Evolutionary conservation across 768 basidiomycete genomes (phyloP).

Genomic region (Suillus paluster): DNA sequence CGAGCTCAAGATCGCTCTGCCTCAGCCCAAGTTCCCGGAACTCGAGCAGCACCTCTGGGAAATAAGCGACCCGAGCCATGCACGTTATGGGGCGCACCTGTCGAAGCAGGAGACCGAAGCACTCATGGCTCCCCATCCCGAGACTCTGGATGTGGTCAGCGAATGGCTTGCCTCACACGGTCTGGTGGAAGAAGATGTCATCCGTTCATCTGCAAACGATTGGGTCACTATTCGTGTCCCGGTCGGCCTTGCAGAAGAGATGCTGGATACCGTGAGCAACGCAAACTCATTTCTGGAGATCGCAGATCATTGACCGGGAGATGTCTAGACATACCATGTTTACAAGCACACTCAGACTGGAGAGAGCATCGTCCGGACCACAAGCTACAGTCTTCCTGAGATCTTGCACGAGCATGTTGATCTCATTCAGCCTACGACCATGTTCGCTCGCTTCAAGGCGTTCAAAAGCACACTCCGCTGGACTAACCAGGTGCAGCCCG

Average conservation of each 20-base stretch:
- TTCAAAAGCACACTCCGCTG: slow-evolving; percentile 47
- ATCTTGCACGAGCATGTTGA: slow-evolving; percentile 64
- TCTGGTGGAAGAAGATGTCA: slow-evolving; percentile 48
- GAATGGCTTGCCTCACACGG: slow-evolving; percentile 67
- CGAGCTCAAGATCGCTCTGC: slow-evolving; percentile 60
- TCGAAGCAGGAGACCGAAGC: slow-evolving; percentile 69
- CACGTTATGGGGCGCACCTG: slow-evolving; percentile 60
- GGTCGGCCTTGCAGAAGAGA: slow-evolving; percentile 62
- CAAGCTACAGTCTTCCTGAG: slow-evolving; percentile 66
- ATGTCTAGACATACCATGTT: slow-evolving; percentile 58
- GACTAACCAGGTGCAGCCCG: slow-evolving; percentile 17
- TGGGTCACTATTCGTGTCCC: slow-evolving; percentile 69
- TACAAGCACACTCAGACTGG: slow-evolving; percentile 61
- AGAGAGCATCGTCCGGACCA: slow-evolving; percentile 65
- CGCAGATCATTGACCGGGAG: neutral
- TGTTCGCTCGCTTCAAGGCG: slow-evolving; percentile 55
- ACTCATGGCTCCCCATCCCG: slow-evolving; percentile 59
- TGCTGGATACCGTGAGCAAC: slow-evolving; percentile 64
- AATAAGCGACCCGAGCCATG: slow-evolving; percentile 58
- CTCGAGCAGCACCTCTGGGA: slow-evolving; percentile 59
- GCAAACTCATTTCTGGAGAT: neutral
- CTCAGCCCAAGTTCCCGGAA: slow-evolving; percentile 52
- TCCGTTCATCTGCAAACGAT: slow-evolving; percentile 66
- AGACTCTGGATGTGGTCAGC: slow-evolving; percentile 56
- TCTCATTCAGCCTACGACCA: slow-evolving; percentile 73